Conservation (phyloP, 495 filamentous ascomycete genomes). For the Aspergillus saccharolyticus region DNA sequence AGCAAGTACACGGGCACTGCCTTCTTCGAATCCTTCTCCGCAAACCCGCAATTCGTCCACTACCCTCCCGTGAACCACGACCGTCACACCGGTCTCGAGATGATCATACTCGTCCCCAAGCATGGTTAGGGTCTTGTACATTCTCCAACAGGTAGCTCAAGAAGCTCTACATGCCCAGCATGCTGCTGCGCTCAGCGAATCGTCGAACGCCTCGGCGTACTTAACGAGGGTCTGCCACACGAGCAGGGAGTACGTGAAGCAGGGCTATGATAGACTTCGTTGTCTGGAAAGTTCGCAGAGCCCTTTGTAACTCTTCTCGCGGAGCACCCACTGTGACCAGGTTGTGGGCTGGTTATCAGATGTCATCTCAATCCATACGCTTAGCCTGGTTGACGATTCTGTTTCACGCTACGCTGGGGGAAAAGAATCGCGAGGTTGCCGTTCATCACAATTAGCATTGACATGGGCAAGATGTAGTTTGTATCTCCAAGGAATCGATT, state of each 20-base stretch:
- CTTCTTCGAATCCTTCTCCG: background rate
- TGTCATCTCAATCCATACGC: no score
- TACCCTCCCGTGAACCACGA: background rate
- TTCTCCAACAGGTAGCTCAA: background rate
- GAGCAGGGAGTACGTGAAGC: background rate
- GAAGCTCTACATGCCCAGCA: background rate
- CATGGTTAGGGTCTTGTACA: background rate
- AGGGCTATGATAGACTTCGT: no score
- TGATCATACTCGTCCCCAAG: background rate
- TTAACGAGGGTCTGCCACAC: background rate
- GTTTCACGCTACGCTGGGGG: no score
- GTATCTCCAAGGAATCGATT: no score
- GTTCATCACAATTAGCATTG: no score
- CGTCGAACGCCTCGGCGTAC: background rate
- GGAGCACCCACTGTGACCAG: no score
- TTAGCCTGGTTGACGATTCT: no score
- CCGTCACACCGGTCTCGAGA: background rate
- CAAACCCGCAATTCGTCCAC: background rate
- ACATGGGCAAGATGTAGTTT: no score
- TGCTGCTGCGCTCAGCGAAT: background rate
- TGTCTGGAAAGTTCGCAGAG: no score
- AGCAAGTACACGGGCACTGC: background rate
- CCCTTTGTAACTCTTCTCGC: no score
- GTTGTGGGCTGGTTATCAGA: no score
- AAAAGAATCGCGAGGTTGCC: no score